A percentile compares a stretch with the other conserved stretches of the same genome.
Conservation (phyloP, 1,284 basidiomycete genomes). For the Termitomyces sp. region DNA sequence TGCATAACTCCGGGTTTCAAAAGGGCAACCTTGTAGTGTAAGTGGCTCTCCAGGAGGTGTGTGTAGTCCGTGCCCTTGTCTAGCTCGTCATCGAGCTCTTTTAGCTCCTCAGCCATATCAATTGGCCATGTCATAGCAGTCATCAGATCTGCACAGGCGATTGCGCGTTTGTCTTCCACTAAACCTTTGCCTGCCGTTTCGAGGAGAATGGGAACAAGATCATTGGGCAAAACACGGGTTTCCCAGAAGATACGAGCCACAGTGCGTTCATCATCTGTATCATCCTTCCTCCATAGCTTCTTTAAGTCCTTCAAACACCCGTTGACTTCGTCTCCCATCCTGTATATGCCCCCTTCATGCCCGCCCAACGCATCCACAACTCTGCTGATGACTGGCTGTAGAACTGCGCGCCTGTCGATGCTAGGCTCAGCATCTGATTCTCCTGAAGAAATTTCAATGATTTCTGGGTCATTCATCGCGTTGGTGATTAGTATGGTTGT, state of each 20-base stretch:
- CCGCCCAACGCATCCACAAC: conserved; percentile 77
- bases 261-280: conserved; percentile 90
- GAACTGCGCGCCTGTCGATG: conserved; percentile 43
- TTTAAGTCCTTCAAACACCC: conserved; percentile 92
- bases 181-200: conserved; percentile 73
- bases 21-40: conserved; percentile 82
- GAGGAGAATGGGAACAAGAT: conserved; percentile 81
- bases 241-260: conserved; percentile 89
- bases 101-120: conserved; percentile 86
- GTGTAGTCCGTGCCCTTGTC: conserved; percentile 84
- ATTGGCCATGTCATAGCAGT: conserved; percentile 98
- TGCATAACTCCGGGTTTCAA: conserved; percentile 63
- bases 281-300: conserved; percentile 91
- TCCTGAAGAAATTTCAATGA: conserved; percentile 28
- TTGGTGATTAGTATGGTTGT: conserved; percentile 3
- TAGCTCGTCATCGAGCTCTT: conserved; percentile 78
- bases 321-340: conserved; percentile 78
- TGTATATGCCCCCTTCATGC: conserved; percentile 63
- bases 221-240: conserved; percentile 76
- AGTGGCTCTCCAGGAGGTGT: conserved; percentile 71
- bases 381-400: conserved; percentile 61
- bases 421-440: conserved; percentile 20
- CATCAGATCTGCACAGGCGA: conserved; percentile 84
- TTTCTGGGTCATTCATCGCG: conserved; percentile 21
- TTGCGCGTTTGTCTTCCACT: conserved; percentile 79